Percentiles rank a stretch among this genome's conserved stretches.
phyloP scores from a whole-genome alignment of 768 basidiomycete genomes.

The Tulasnella sp. region DNA sequence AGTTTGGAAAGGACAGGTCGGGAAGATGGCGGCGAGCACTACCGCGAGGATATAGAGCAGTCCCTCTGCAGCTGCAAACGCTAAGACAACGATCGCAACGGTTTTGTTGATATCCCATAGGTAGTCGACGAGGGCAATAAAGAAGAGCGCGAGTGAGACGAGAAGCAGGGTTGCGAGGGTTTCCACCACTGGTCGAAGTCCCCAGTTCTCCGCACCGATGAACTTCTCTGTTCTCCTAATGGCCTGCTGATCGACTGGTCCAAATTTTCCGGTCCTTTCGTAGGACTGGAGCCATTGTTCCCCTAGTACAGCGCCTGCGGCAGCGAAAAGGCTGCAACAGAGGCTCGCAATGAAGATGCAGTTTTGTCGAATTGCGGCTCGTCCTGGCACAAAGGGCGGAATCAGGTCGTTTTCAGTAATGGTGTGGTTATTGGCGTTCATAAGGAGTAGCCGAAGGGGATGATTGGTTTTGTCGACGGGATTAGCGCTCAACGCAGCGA shows the following conservation, averaged over 20 bases:
- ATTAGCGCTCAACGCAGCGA: not conserved
- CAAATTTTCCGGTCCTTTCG: not conserved
- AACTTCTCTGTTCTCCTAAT: not conserved
- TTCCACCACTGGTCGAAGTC: not conserved
- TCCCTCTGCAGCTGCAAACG: too few species aligned
- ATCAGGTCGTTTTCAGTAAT: not conserved
- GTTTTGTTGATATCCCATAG: not conserved
- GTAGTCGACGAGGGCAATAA: not conserved
- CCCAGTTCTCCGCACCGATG: not conserved
- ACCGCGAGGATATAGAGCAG: too few species aligned
- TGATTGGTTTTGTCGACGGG: not conserved
- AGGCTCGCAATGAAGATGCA: not conserved
- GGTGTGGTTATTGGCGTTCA: not conserved
- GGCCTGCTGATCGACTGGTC: not conserved
- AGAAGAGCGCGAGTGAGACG: constrained; percentile 1
- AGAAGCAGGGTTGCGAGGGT: constrained; percentile 4
- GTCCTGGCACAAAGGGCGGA: not conserved
- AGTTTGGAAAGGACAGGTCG: too few species aligned
- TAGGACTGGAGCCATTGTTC: not conserved
- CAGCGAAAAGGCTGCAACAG: constrained; percentile 4
- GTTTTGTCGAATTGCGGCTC: not conserved
- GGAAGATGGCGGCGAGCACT: too few species aligned
- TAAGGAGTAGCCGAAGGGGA: not conserved
- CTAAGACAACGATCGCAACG: not conserved
- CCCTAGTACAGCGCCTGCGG: not conserved